Evolutionary conservation across 2,329 filamentous ascomycete genomes (phyloP), one percentile per base, ranked within the genome.

Genomic region (Xylariaceae sp.): DNA sequence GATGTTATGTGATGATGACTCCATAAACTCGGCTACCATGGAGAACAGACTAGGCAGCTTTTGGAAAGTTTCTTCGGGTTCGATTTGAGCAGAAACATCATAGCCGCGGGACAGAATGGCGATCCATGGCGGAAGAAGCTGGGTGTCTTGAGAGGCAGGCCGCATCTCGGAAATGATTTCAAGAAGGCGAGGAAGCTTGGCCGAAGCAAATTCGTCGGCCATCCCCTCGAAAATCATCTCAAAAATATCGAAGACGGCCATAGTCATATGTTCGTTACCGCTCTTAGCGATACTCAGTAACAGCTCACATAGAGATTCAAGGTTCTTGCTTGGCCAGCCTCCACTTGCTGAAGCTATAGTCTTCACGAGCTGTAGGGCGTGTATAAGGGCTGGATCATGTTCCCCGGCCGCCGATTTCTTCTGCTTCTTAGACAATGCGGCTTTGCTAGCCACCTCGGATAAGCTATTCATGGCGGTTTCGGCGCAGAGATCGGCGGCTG

Each of bases 271-370:
- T 64, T 97, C 91, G 64, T 94, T 96, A 65, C 83, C 93, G 7
- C 87, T 91, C 61, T 85, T 85, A 22, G 92, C 92, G 50, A 97
- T 95, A 55, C 83, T 83, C 55, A 98, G 80, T 47, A 98, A 72
- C 43, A 95, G 72, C 66, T 97, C 91, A 66, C 91, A 96, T 25
- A 98, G 73, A 2, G 85, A 76, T 68, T 98, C 93, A 44, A 96
- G 95, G 70, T 95, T 95, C 72, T 86, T 89, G 71, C 86, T 95
- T 1, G 93, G 93, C 93, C 93, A 98, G 40, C 93, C 93, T 33
- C 89, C 88, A 47, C 89, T 92, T 5, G 88, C 89, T 3, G 80
- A 77, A 1, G 93, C 90, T 49, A 98, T 81, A 0, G 88, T 87
- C 75, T 95, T 96, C 54, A 95, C 85, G 44, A 98, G 74, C 61